Conservation (phyloP, 306 rosid genomes). For the Casuarina cunninghamiana region DNA sequence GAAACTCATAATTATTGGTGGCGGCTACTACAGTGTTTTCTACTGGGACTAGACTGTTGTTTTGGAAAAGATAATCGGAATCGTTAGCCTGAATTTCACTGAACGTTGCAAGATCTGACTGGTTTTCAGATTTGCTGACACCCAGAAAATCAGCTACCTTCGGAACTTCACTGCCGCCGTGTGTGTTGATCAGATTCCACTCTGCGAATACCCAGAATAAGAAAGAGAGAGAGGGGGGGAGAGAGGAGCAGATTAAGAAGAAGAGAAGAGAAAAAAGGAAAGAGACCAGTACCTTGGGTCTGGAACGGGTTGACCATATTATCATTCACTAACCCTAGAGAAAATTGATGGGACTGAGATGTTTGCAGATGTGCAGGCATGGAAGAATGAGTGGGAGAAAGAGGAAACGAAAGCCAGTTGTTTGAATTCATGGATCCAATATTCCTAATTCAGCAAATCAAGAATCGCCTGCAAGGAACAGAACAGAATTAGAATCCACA, state of each 20-base stretch:
- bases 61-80: slow-evolving; percentile 62
- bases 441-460: slow-evolving; percentile 25
- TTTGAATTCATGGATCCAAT: slow-evolving; percentile 78
- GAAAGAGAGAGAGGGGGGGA: background rate
- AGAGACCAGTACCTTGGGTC: slow-evolving; percentile 51
- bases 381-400: slow-evolving; percentile 80
- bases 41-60: slow-evolving; percentile 51
- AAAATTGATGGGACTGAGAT: slow-evolving; percentile 74
- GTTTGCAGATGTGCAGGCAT: slow-evolving; percentile 68
- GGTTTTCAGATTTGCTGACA: slow-evolving; percentile 74
- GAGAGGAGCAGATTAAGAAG: background rate
- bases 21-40: slow-evolving; percentile 50
- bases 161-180: slow-evolving; percentile 62
- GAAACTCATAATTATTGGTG: slow-evolving; percentile 55
- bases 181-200: slow-evolving; percentile 73
- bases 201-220: slow-evolving; percentile 37
- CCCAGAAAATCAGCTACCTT: slow-evolving; percentile 99
- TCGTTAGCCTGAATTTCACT: slow-evolving; percentile 58
- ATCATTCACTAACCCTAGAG: slow-evolving; percentile 79
- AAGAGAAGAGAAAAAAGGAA: background rate
- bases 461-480: slow-evolving; percentile 40
- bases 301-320: slow-evolving; percentile 82
- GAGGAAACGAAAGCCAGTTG: slow-evolving; percentile 98
- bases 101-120: slow-evolving; percentile 65
- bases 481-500: slow-evolving; percentile 15